These are phyloP conservation scores for Santalum album DNA, from an alignment of 164 flowering plant genomes.

Conservation along the genomic window DNA sequence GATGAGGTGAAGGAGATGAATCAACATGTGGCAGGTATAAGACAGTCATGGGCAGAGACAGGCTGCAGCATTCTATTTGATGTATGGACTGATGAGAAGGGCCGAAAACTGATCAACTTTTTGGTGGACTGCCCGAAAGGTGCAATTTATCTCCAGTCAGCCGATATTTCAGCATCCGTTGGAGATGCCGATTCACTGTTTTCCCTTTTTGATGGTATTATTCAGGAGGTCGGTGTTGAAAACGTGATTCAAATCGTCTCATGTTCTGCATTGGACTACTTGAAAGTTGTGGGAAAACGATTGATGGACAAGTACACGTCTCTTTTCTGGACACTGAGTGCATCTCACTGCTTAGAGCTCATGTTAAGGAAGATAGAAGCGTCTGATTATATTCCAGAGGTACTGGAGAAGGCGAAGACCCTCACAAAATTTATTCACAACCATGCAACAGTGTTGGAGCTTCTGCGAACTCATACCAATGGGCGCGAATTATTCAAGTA, in stretches of 20 bases:
- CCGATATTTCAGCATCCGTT: constrained; percentile 29
- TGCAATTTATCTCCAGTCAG: constrained; percentile 41
- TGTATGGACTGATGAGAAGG: constrained; percentile 47
- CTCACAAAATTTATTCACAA: constrained; percentile 42
- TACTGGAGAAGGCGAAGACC: constrained; percentile 33
- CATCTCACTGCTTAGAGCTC: constrained; percentile 46
- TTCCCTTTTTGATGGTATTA: constrained; percentile 27
- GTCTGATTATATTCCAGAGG: constrained; percentile 11
- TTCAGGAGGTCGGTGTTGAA: constrained; percentile 45
- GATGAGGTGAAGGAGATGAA: constrained; percentile 34
- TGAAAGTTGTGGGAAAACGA: constrained; percentile 33
- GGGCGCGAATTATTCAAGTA: constrained; percentile 24
- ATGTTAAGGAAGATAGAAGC: constrained; percentile 43
- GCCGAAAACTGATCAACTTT: constrained; percentile 34
- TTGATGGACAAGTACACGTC: constrained; percentile 23
- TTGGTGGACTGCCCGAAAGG: constrained; percentile 52
- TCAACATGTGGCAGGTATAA: constrained; percentile 27
- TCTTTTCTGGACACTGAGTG: constrained; percentile 51
- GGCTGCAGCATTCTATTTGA: constrained; percentile 77
- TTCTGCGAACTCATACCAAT: constrained; percentile 23
- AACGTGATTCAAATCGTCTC: constrained; percentile 60
- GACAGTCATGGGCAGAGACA: constrained; percentile 48
- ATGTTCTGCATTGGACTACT: constrained; percentile 21
- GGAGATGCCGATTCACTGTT: constrained; percentile 27
- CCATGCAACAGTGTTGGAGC: constrained; percentile 19